A percentile compares a stretch with the other conserved stretches of the same genome.
Conservation (phyloP, 805 yeast species). For the Saturnispora ahearnii region DNA sequence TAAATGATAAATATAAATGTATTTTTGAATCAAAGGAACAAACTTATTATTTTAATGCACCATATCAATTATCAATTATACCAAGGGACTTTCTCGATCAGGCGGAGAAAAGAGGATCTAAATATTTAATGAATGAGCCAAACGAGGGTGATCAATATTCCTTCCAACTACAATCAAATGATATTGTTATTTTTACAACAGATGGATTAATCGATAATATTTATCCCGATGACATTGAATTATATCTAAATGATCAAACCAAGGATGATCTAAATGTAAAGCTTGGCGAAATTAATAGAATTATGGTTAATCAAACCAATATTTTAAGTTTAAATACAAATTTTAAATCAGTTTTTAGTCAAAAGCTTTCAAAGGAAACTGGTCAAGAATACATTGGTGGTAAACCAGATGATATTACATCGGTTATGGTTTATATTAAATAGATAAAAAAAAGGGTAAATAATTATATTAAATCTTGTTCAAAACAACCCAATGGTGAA, state of each 20-base stretch:
- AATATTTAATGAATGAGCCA: slow-evolving; percentile 67
- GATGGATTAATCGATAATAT: slow-evolving; percentile 93
- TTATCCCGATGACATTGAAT: slow-evolving; percentile 58
- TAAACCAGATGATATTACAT: slow-evolving; percentile 90
- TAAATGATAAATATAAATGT: slow-evolving; percentile 30
- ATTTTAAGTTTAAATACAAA: slow-evolving; percentile 61
- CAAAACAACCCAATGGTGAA: slow-evolving; percentile 39
- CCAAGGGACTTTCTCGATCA: slow-evolving; percentile 51
- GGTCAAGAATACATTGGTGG: slow-evolving; percentile 79
- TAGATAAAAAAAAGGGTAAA: slow-evolving; percentile 7
- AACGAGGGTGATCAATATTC: slow-evolving; percentile 54
- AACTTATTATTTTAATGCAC: slow-evolving; percentile 84
- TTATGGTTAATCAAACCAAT: slow-evolving; percentile 61
- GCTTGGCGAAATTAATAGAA: slow-evolving; percentile 32
- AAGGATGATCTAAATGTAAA: slow-evolving; percentile 10
- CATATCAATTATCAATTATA: slow-evolving; percentile 79
- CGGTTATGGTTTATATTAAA: slow-evolving; percentile 59
- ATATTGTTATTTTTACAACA: slow-evolving; percentile 76
- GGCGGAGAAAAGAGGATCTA: slow-evolving; percentile 46
- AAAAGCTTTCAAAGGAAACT: slow-evolving; percentile 55
- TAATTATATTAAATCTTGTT: slow-evolving; percentile 8
- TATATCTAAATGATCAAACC: slow-evolving; percentile 49
- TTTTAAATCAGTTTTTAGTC: slow-evolving; percentile 81
- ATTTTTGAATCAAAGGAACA: slow-evolving; percentile 65
- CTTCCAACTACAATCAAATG: slow-evolving; percentile 61